Base-by-base conservation (phyloP, 192 early-diverging fungal species). In the Backusella australiensis region DNA sequence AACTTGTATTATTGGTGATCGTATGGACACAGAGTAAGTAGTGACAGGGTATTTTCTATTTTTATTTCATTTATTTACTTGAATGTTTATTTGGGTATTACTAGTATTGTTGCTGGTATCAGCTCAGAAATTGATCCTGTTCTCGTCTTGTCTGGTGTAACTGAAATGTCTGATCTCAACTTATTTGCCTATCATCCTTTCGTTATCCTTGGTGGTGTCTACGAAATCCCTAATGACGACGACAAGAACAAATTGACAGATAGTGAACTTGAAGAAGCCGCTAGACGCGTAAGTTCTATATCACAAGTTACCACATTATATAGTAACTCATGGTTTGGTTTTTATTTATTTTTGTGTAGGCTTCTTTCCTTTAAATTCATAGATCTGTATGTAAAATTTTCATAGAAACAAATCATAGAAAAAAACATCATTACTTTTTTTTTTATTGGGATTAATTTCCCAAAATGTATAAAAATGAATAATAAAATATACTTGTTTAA, bases 1-100 rank as follows among this genome's bases (percentile, higher is more conserved):
- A 36, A 89, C 87, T 21, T 89, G 88, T 76, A 89, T 91, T 36
- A 85, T 91, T 78, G 90, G 90, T 69, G 90, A 91, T 74, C 86
- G 90, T 63, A 88, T 91, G 87, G 88, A 91, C 77, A 91, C 90
- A 67, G 90, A 91, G 74, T 79, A 85, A 80, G 85, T 83, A 23
- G 6, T 44, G 42, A 29, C 8, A 65, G 36, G 34, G 42, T 46
- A 29, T 26, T 44, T 66, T 67, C 42, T 42, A 53, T 65, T 19
- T 65, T 34, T 65, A 23, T 34, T 14, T 15, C 34, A 23, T 34
- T 14, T 26, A 19, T 29, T 52, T 69, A 32, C 46, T 69, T 23
- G 26, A 56, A 44, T 46, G 11, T 68, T 34, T 53, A 21, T 71
- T 59, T 29, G 23, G 56, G 56, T 63, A 63, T 59, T 59, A 26